Evolutionary conservation across 1,284 basidiomycete genomes (phyloP).

Genomic region (Phellopilus nigrolimitatus): DNA sequence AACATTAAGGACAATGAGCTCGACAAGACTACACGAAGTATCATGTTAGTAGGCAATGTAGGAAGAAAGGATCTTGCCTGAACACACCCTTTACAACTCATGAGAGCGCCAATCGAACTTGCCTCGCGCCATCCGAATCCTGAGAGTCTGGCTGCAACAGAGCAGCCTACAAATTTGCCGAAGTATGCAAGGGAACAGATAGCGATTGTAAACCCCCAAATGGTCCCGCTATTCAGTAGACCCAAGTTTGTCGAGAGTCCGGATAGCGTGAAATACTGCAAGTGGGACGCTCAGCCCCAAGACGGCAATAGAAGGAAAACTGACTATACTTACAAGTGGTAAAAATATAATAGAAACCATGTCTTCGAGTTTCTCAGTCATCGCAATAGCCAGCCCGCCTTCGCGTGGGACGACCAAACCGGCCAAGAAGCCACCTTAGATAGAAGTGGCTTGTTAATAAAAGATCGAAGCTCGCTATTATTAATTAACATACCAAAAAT

Average conservation of each 20-base stretch:
- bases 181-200: slow-evolving; percentile 46
- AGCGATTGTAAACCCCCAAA: slow-evolving; percentile 62
- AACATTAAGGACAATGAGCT: slow-evolving; percentile 70
- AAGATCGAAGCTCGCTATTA: slow-evolving; percentile 22
- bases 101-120: slow-evolving; percentile 63
- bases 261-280: slow-evolving; percentile 57
- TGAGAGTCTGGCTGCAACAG: slow-evolving; percentile 43
- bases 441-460: background rate
- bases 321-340: slow-evolving; percentile 42
- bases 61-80: background rate
- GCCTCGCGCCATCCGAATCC: slow-evolving; percentile 59
- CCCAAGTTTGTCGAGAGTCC: slow-evolving; percentile 68
- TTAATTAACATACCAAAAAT: slow-evolving; percentile 59
- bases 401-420: slow-evolving; percentile 64
- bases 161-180: slow-evolving; percentile 58
- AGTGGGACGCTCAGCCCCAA: slow-evolving; percentile 5
- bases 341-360: slow-evolving; percentile 56
- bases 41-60: background rate
- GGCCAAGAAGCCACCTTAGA: slow-evolving; percentile 52
- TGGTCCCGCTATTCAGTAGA: slow-evolving; percentile 49
- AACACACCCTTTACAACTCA: slow-evolving; percentile 67
- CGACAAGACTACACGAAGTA: slow-evolving; percentile 34
- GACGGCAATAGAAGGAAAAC: background rate
- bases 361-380: slow-evolving; percentile 67
- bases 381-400: slow-evolving; percentile 53